Conservation (phyloP, 805 yeast species). For the Cyberlindnera nakhonratchasimensis region DNA sequence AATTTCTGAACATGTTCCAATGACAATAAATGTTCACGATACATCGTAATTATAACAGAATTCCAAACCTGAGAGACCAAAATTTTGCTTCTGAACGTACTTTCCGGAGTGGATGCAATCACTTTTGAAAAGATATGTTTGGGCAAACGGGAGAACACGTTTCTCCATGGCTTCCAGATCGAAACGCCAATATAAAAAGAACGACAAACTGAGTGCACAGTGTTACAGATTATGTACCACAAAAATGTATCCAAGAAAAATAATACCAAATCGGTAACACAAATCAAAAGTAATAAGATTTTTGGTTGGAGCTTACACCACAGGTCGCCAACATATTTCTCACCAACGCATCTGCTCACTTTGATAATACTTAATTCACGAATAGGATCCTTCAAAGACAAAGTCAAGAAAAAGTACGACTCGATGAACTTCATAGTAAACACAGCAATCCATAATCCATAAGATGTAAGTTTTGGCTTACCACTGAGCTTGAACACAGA, state of each 20-base stretch:
- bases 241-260: constrained; percentile 79
- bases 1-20: constrained; percentile 97
- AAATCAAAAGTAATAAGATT: constrained; percentile 50
- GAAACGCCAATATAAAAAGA: constrained; percentile 76
- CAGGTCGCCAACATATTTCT: constrained; percentile 46
- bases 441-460: constrained; percentile 65
- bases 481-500: constrained; percentile 53
- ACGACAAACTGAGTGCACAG: constrained; percentile 65
- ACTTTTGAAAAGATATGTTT: constrained; percentile 71
- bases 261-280: constrained; percentile 59
- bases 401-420: constrained; percentile 73
- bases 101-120: constrained; percentile 61
- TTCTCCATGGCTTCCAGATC: constrained; percentile 88
- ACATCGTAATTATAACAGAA: constrained; percentile 97
- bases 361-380: constrained; percentile 60
- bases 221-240: constrained; percentile 83
- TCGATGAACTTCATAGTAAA: constrained; percentile 68
- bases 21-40: constrained; percentile 96
- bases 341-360: constrained; percentile 59
- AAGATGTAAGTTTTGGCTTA: constrained; percentile 55
- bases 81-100: constrained; percentile 94
- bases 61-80: constrained; percentile 98
- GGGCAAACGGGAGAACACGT: constrained; percentile 71
- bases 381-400: constrained; percentile 70
- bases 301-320: constrained; percentile 57